These are phyloP conservation scores for Solanum boliviense DNA, from an alignment of 257 asterid species.

Conservation along the genomic window DNA sequence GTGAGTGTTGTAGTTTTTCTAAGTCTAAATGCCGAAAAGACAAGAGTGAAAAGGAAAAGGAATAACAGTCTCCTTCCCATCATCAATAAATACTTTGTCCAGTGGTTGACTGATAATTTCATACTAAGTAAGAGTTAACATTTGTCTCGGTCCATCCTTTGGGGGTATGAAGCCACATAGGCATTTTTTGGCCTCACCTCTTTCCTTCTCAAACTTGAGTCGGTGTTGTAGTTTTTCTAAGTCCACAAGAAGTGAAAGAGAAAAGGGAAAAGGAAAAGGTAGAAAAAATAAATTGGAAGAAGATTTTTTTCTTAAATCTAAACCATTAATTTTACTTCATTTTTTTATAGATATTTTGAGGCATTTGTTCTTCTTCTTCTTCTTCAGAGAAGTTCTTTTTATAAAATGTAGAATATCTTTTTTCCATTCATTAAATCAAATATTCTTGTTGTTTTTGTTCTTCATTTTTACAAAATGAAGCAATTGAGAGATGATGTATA, in stretches of 20 bases:
- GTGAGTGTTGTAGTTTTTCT: constrained; percentile 1
- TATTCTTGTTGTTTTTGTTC: neutral
- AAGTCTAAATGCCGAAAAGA: constrained; percentile 6
- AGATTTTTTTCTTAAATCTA: constrained; percentile 14
- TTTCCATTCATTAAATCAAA: neutral
- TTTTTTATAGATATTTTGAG: constrained; percentile 42
- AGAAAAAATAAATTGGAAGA: neutral
- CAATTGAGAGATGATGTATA: constrained; percentile 58
- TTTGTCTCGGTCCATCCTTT: no score
- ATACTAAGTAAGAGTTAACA: no score
- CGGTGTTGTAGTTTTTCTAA: constrained; percentile 1
- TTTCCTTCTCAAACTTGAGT: neutral
- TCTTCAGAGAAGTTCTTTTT: constrained; percentile 22
- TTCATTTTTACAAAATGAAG: constrained; percentile 45
- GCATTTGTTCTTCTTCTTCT: constrained; percentile 1
- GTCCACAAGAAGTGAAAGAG: constrained; percentile 2
- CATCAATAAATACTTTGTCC: no score
- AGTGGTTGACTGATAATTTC: no score
- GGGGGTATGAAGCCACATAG: no score
- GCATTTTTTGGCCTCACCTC: neutral
- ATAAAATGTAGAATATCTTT: neutral
- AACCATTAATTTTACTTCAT: constrained; percentile 5
- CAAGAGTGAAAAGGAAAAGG: neutral
- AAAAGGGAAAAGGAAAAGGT: neutral
- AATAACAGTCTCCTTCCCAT: no score